Evolutionary conservation across 306 rosid species (phyloP), one percentile per base, ranked within the genome.

Genomic region (Cicer yamashitae): DNA sequence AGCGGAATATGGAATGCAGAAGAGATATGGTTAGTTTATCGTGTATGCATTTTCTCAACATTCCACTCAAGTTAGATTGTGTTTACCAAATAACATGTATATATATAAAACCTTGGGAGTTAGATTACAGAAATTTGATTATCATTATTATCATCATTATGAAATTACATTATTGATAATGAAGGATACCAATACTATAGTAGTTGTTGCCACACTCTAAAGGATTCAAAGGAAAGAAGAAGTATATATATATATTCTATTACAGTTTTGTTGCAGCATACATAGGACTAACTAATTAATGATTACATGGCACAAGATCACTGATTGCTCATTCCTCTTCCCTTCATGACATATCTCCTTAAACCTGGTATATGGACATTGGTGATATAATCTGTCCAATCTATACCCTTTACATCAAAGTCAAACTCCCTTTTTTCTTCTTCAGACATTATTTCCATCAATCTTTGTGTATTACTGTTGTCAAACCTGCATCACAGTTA

Each of bases 291-390:
- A 46, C 54, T 63, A 63, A 14, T 25, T 71, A 69, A 71, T 75
- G 72, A 40, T 65, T 56, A 77, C 67, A 74, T 22, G 46, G 12
- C 76, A 67, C 43, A 76, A 53, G 44, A 75, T 78, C 30, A 71
- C 61, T 59, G 76, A 76, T 74, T 76, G 60, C 77, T 54, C 82
- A 87, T 87, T 76, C 89, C 89, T 82, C 96, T 87, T 69, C 97
- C 91, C 77, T 91, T 94, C 94, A 94, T 82, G 74, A 94, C 98
- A 72, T 94, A 92, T 85, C 87, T 87, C 81, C 89, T 88, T 10
- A 94, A 82, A 47, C 97, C 98, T 0, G 96, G 98, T 81, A 94
- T 90, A 70, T 94, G 97, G 3, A 91, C 91, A 82, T 90, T 90
- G 30, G 86, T 88, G 41, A 94, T 91, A 20, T 94, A 94, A 68